These are phyloP conservation scores for Hymenoscyphus fraxineus DNA, from an alignment of 2,329 filamentous ascomycete genomes.

Conservation along the genomic window DNA sequence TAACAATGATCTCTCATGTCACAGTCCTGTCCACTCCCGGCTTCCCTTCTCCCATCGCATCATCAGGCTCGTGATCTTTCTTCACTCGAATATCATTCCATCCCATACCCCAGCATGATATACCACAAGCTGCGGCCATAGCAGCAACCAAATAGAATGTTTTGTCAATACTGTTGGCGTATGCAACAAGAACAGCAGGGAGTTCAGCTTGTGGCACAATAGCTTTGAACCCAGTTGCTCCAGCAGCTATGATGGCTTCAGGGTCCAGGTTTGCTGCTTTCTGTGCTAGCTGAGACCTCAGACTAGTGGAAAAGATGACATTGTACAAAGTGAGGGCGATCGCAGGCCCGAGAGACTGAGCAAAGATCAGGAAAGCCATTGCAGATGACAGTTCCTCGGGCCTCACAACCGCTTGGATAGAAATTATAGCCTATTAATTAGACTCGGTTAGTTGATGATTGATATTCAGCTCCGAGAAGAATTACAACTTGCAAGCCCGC, in stretches of 20 bases:
- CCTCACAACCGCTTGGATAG: neutral
- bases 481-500: slow-evolving; percentile 38
- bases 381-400: neutral
- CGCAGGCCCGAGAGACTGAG: neutral
- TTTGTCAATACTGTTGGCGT: neutral
- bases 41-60: too few species aligned
- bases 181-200: neutral
- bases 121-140: neutral
- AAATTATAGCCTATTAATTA: slow-evolving; percentile 14
- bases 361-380: neutral
- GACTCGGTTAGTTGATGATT: slow-evolving; percentile 17
- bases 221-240: neutral
- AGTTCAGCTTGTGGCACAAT: neutral
- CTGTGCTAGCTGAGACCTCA: neutral
- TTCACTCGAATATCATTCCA: neutral
- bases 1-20: neutral
- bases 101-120: neutral
- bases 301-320: neutral
- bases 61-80: neutral
- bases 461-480: slow-evolving; percentile 19
- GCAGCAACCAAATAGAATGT: neutral
- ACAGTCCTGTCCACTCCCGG: too few species aligned
- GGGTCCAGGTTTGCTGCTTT: neutral
- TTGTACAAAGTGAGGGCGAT: neutral
- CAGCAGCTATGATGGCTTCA: neutral